phyloP scores from a whole-genome alignment of 495 filamentous ascomycete genomes.

The Neurospora terricola region DNA sequence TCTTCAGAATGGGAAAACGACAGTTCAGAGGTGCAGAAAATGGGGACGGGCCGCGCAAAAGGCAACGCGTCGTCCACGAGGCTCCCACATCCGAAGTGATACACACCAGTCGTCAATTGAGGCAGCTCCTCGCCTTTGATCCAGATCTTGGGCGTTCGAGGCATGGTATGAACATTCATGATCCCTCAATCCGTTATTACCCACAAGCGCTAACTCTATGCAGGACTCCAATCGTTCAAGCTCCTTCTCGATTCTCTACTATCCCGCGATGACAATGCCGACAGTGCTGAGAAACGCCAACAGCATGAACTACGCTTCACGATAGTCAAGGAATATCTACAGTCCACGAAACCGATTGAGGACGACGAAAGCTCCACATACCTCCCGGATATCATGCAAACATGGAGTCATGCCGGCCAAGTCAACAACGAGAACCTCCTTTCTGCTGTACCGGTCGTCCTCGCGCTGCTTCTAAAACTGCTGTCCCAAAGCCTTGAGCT shows the following conservation, averaged over 20 bases:
- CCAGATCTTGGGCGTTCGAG: slow-evolving; percentile 51
- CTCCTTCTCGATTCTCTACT: slow-evolving; percentile 58
- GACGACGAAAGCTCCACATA: slow-evolving; percentile 47
- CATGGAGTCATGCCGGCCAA: slow-evolving; percentile 65
- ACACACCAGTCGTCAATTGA: slow-evolving; percentile 48
- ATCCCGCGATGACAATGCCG: slow-evolving; percentile 35
- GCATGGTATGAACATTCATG: slow-evolving; percentile 47
- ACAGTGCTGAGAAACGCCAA: slow-evolving; percentile 22
- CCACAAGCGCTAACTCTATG: background rate
- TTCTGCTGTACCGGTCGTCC: slow-evolving; percentile 61
- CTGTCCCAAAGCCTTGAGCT: slow-evolving; percentile 63
- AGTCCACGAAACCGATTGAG: slow-evolving; percentile 51
- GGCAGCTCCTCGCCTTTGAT: slow-evolving; percentile 53
- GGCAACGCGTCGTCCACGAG: slow-evolving; percentile 32
- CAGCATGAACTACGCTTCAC: slow-evolving; percentile 32
- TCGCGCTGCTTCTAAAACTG: slow-evolving; percentile 66
- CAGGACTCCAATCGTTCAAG: slow-evolving; percentile 70
- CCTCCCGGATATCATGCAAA: slow-evolving; percentile 64
- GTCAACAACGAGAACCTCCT: slow-evolving; percentile 64
- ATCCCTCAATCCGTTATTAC: background rate
- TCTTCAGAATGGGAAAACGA: slow-evolving; percentile 30
- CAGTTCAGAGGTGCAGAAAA: slow-evolving; percentile 22
- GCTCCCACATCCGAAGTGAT: slow-evolving; percentile 45
- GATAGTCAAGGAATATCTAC: slow-evolving; percentile 65
- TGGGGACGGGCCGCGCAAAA: slow-evolving; percentile 18